A percentile compares a stretch with the other conserved stretches of the same genome.
These are phyloP conservation scores for sunflower (Helianthus annuus) DNA, from an alignment of 129 eudicot genomes.

Conservation along the genomic window DNA sequence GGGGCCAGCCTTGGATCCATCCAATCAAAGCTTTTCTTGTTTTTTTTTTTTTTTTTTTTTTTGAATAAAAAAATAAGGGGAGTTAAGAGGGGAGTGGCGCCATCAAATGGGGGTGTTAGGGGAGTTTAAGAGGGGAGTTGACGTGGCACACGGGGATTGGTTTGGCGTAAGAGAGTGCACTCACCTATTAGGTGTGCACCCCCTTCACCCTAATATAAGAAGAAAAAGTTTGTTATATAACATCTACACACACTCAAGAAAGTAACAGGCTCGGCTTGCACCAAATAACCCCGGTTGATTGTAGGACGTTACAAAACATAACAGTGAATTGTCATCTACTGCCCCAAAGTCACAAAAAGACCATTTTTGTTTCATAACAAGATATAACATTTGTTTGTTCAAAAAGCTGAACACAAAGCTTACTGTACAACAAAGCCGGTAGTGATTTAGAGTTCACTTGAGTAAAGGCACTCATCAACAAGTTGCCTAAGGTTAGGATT, in stretches of 20 bases:
- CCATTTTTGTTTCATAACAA: neutral
- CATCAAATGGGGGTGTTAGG: too few relatives aligned
- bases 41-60: too few relatives aligned
- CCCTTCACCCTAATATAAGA: too few relatives aligned
- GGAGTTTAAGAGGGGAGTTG: too few relatives aligned
- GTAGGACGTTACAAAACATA: neutral
- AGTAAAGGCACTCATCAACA: slow-evolving; percentile 84
- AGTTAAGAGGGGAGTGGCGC: too few relatives aligned
- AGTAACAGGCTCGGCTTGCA: neutral
- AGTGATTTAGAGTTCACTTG: slow-evolving; percentile 63
- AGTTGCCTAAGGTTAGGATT: slow-evolving; percentile 91
- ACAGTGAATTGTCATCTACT: neutral
- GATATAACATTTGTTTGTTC: slow-evolving; percentile 15
- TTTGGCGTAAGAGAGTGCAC: too few relatives aligned
- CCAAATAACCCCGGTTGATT: neutral
- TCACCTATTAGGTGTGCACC: too few relatives aligned
- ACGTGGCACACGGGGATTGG: too few relatives aligned
- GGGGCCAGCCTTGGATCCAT: too few relatives aligned
- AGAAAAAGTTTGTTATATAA: neutral
- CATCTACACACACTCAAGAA: neutral
- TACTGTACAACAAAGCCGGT: slow-evolving; percentile 32
- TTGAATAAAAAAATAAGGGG: too few relatives aligned
- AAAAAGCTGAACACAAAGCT: slow-evolving; percentile 25
- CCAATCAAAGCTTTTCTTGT: too few relatives aligned
- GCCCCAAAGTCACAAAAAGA: neutral